Evolutionary conservation across 441 rosid species (phyloP), one percentile per base, ranked within the genome.

Genomic region (Gossypium davidsonii): DNA sequence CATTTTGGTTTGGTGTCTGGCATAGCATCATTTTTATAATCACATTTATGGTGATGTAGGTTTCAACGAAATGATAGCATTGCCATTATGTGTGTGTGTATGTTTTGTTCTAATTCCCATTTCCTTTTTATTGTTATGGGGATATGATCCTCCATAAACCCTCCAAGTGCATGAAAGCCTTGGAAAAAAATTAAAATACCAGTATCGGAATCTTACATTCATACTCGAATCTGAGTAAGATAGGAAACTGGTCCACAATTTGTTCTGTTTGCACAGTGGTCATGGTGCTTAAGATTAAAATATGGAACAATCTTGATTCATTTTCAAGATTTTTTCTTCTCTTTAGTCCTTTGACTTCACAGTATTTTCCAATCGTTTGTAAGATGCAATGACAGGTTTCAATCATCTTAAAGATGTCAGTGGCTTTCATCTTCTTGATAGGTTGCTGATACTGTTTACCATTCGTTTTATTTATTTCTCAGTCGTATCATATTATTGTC

Each of bases 381-480:
- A 48, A 14, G 39, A 48, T 48, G 49, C 67, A 15, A 67, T 48
- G 71, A 67, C 42, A 3, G 37, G 58, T 25, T 67, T 67, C 71
- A 25, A 9, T n/a, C 26, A n/a, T 67, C 18, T 67, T 48, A 56
- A 25, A 14, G 23, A 46, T 46, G 12, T 25, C 57, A 25, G 14
- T 67, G 57, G 7, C 21, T 25, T 48, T 67, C 8, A 44, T 66
- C 21, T n/a, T 67, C 71, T n/a, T 14, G 37, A 21, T 14, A 0
- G 34, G 20, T 5, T 42, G 55, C 25, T 39, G 14, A 10, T 63
- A 18, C 6, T 42, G 26, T 17, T 18, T 6, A 51, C 9, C 20
- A 5, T 51, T 53, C 3, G 8, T 17, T 53, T 6, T 53, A 53
- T 53, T 17, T 53, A 53, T 53, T 17, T 53, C 23, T 18, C 20